Evolutionary conservation across 352 stramenopile species (phyloP).

Genomic region (Phytophthora parvispora): DNA sequence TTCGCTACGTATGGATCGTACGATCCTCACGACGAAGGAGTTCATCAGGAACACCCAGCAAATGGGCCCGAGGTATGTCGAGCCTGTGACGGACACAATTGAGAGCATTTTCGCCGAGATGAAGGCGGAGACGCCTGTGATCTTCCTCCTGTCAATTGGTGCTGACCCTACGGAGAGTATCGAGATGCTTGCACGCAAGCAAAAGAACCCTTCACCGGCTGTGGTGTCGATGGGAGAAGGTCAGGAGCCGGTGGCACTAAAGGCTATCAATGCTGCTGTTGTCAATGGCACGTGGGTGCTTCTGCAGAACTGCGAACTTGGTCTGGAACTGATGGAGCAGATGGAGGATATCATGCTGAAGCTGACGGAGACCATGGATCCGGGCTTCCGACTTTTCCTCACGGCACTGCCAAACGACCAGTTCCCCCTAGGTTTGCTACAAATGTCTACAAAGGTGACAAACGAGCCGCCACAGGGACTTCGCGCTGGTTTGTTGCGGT

Average conservation of each 20-base stretch:
- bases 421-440: conserved; percentile 98
- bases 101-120: conserved; percentile 99
- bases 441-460: conserved; percentile 99
- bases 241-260: conserved; percentile 98
- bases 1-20: conserved; percentile 97
- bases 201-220: conserved; percentile 96
- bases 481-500: conserved; percentile 95
- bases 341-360: conserved; percentile 99
- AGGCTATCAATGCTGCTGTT: conserved; percentile 97
- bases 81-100: conserved; percentile 99
- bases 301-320: conserved; percentile 99
- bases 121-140: conserved; percentile 96
- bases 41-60: conserved; percentile 98
- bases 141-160: conserved; percentile 98
- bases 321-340: conserved; percentile 98
- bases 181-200: conserved; percentile 96
- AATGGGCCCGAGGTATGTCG: conserved; percentile 97
- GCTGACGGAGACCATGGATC: conserved; percentile 96
- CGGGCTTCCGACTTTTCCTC: conserved; percentile 98
- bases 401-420: conserved; percentile 97
- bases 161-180: conserved; percentile 99
- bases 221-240: conserved; percentile 99
- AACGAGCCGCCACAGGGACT: conserved; percentile 98
- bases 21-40: conserved; percentile 98
- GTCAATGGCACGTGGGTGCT: conserved; percentile 99